Evolutionary conservation across 2,329 filamentous ascomycete genomes (phyloP), one percentile per base, ranked within the genome.

Genomic region (Fusarium luffae): DNA sequence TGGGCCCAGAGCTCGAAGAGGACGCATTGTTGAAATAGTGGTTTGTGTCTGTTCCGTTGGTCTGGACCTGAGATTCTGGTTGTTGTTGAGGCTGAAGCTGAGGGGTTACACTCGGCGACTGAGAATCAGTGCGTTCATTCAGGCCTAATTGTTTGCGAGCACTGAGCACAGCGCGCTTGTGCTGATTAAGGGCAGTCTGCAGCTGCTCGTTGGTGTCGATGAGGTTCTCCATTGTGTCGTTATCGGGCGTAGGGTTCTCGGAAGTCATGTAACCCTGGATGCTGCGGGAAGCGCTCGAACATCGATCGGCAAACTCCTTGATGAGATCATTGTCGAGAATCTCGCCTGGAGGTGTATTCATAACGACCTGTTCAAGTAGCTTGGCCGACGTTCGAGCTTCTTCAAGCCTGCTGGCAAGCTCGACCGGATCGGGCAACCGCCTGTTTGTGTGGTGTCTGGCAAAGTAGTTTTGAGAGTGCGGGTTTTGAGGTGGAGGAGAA

Each of bases 191-290:
- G 0, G 94, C 91, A 46, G 92, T 88, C 65, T 93, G 92, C 30
- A 99, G 85, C 77, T 95, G 92, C 79, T 98, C 96, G 77, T 97
- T 97, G 16, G 93, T 96, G 79, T 98, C 94, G 75, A 99, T 97
- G 66, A 99, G 83, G 16, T 90, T 94, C 77, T 96, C 90, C 87
- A 98, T 93, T 2, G 95, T 98, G 72, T 97, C 92, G 75, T 97
- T 95, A 79, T 98, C 96, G 0, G 95, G 94, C 2, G 88, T 78
- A 0, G 95, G 94, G 77, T 93, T 88, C 59, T 92, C 90, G 48
- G 90, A 88, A 43, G 90, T 85, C 84, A 98, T 97, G 81, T 97
- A 98, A 32, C 85, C 85, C 76, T 98, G 94, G 73, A 98, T 89
- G 76, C 92, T 93, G 56, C 90, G 87, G 54, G 92, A 91, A 7